These are phyloP conservation scores for Citrus medica DNA, from an alignment of 345 rosid species.

Conservation along the genomic window DNA sequence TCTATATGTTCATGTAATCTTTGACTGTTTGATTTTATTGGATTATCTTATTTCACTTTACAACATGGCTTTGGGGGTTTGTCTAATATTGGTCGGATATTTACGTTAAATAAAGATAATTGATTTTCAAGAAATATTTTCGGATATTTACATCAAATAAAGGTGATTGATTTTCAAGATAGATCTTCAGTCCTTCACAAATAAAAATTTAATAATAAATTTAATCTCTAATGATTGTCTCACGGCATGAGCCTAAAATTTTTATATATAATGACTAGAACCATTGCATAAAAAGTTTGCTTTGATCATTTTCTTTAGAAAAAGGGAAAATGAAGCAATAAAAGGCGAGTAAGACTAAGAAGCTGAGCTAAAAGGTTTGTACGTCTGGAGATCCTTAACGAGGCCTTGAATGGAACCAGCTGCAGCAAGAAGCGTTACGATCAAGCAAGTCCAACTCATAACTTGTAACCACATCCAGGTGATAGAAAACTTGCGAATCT, in stretches of 20 bases:
- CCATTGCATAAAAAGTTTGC: neutral
- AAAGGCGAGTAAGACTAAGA: neutral
- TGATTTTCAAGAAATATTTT: too few species aligned
- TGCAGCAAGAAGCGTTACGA: constrained; percentile 55
- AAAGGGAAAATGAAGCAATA: neutral
- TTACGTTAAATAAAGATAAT: too few species aligned
- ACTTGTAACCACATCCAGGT: constrained; percentile 66
- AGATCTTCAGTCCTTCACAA: too few species aligned
- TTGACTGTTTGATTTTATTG: neutral
- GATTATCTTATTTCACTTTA: too few species aligned
- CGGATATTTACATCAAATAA: too few species aligned
- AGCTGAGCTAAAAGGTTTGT: constrained; percentile 52
- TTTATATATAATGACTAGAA: neutral
- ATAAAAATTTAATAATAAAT: too few species aligned
- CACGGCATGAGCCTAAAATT: too few species aligned
- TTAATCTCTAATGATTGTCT: neutral
- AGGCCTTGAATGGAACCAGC: constrained; percentile 71
- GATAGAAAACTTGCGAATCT: constrained; percentile 40
- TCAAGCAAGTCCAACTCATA: constrained; percentile 48
- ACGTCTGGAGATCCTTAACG: constrained; percentile 40
- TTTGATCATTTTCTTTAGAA: neutral
- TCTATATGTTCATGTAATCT: neutral
- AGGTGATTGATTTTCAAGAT: too few species aligned
- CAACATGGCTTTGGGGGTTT: too few species aligned
- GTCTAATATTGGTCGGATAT: too few species aligned